A percentile compares a stretch with the other conserved stretches of the same genome.
These are phyloP conservation scores for Alternaria ethzedia DNA, from an alignment of 2,329 filamentous ascomycete species.

Conservation along the genomic window DNA sequence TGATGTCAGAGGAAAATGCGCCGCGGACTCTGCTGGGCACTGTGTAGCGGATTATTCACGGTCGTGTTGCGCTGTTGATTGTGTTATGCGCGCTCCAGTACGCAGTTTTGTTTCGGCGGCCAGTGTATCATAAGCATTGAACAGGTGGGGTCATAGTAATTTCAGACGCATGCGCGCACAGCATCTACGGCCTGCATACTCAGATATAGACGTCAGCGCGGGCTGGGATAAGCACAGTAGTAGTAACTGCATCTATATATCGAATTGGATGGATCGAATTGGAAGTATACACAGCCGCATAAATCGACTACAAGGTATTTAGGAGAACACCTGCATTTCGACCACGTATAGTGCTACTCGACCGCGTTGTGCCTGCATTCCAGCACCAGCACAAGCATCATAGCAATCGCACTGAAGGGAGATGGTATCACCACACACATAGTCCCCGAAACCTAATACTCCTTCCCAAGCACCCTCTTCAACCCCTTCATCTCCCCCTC, in stretches of 20 bases:
- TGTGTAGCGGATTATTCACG: not conserved
- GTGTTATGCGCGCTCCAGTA: not conserved
- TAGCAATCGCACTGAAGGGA: not conserved
- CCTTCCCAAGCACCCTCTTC: conserved; percentile 71
- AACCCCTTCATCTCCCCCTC: conserved; percentile 74
- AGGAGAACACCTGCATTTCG: too few relatives aligned
- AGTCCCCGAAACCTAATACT: conserved; percentile 44
- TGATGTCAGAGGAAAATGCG: conserved; percentile 11
- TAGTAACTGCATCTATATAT: too few relatives aligned
- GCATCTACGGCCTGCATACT: not conserved
- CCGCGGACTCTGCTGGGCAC: not conserved
- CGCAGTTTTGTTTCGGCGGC: not conserved
- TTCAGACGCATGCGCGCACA: not conserved
- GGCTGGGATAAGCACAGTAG: too few relatives aligned
- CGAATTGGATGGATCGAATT: too few relatives aligned
- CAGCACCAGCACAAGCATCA: too few relatives aligned
- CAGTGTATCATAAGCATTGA: not conserved
- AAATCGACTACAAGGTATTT: too few relatives aligned
- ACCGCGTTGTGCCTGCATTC: too few relatives aligned
- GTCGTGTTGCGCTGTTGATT: not conserved
- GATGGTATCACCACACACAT: conserved; percentile 4
- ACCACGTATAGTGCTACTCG: too few relatives aligned
- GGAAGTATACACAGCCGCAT: too few relatives aligned
- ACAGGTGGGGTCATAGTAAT: not conserved
- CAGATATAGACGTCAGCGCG: too few relatives aligned